Evolutionary conservation across 2,329 filamentous ascomycete genomes (phyloP), one percentile per base, ranked within the genome.

Genomic region (Diplocarpon rosae): DNA sequence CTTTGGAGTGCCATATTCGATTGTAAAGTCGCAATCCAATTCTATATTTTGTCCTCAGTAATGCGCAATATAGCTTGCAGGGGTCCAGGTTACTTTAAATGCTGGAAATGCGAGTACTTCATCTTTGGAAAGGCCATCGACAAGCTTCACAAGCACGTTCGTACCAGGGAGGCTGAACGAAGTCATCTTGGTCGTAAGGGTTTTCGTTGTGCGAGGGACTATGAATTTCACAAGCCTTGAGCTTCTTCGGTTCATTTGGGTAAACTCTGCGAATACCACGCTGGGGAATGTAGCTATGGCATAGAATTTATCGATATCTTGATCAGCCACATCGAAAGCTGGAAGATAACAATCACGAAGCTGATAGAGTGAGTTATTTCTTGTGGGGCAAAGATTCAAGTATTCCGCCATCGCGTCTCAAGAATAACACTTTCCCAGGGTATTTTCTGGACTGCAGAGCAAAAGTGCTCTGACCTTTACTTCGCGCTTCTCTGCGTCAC

Each of bases 71-170:
- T 24, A 24, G 20, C 20, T 7, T 24, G 39, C 5, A 20, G 34
- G 29, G 27, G 36, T 27, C 20, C 28, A 15, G 16, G 60, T 52
- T 58, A 72, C 72, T 12, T 65, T 70, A 54, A 76, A 76, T 0
- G 73, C 71, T 6, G 63, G 63, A 52, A 76, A 76, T 5, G 53
- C 54, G 10, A 65, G 57, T 1, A 77, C 59, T 43, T 71, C 64
- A 0, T 69, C 60, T 43, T 69, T 58, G 0, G 67, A 59, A 15
- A 75, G 63, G 2, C 65, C 69, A 0, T 65, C 56, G 0, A 69
- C 66, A 0, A 75, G 62, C 9, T 57, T 65, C 41, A 76, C 63
- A 3, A 63, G 59, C 41, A 73, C 37, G 43, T 61, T 52, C 24
- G 64, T 59, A 12, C 62, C 54, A 15, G 64, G 59, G 15, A 69